These are phyloP conservation scores for Aquilaria sinensis DNA, from an alignment of 345 rosid species.

Conservation along the genomic window DNA sequence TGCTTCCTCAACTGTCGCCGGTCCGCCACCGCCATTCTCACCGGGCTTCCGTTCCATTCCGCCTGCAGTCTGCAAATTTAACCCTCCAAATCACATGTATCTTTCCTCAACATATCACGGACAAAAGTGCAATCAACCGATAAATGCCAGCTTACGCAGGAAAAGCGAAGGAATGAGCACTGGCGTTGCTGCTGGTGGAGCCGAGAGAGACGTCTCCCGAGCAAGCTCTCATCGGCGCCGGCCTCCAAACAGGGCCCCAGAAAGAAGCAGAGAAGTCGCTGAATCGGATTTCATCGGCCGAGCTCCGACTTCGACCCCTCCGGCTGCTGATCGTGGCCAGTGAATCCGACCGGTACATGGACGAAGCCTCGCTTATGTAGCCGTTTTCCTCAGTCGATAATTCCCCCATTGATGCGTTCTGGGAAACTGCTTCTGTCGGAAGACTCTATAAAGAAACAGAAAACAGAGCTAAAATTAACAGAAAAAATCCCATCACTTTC, in stretches of 20 bases:
- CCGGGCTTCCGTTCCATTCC: constrained; percentile 44
- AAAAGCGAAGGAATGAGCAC: constrained; percentile 33
- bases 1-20: constrained; percentile 13
- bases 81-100: not conserved
- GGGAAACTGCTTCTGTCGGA: too few relatives aligned
- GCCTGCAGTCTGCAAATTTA: constrained; percentile 23
- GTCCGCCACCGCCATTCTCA: constrained; percentile 30
- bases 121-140: not conserved
- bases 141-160: constrained; percentile 26
- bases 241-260: not conserved
- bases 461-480: too few relatives aligned
- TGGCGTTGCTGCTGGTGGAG: constrained; percentile 26
- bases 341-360: too few relatives aligned
- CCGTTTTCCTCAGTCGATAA: not conserved
- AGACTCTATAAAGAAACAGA: too few relatives aligned
- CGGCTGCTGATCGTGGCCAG: constrained; percentile 1
- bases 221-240: not conserved
- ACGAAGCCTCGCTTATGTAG: not conserved
- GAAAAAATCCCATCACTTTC: too few relatives aligned
- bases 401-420: too few relatives aligned
- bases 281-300: constrained; percentile 3
- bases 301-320: constrained; percentile 6
- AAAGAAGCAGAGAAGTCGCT: not conserved
- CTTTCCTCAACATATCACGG: not conserved
- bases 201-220: constrained; percentile 18